These are phyloP conservation scores for Tylopilus sp. DNA, from an alignment of 768 basidiomycete species.

Conservation along the genomic window DNA sequence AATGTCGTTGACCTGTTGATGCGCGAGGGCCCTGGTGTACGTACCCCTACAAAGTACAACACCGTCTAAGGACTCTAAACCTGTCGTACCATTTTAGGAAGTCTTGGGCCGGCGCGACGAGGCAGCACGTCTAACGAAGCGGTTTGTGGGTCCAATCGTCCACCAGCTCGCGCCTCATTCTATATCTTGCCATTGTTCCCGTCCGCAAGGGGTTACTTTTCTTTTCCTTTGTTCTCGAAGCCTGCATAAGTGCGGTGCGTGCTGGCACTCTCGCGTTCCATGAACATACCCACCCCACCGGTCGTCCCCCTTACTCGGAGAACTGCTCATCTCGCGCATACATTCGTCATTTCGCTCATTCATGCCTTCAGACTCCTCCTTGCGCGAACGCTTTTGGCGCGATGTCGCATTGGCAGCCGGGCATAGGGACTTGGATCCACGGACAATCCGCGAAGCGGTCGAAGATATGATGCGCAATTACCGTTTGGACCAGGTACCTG, in stretches of 20 bases:
- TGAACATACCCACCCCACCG: neutral
- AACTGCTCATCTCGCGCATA: conserved; percentile 1
- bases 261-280: neutral
- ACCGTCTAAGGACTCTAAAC: neutral
- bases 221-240: conserved; percentile 4
- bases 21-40: neutral
- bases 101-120: neutral
- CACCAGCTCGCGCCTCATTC: neutral
- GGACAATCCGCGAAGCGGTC: conserved; percentile 17
- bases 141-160: conserved; percentile 22
- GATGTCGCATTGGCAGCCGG: conserved; percentile 15
- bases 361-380: conserved; percentile 13
- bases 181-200: neutral
- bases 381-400: conserved; percentile 27
- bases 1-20: too few relatives aligned
- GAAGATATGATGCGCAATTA: conserved; percentile 25
- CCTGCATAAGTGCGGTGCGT: conserved; percentile 5
- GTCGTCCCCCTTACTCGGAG: neutral
- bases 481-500: conserved; percentile 17
- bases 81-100: conserved; percentile 22
- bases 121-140: conserved; percentile 6
- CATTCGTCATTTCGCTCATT: neutral
- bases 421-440: conserved; percentile 9
- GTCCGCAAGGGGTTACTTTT: neutral
- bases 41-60: conserved; percentile 8